A percentile compares a stretch with the other conserved stretches of the same genome.
These are phyloP conservation scores for Teunomyces pallodes DNA, from an alignment of 805 yeast genomes.

Conservation along the genomic window DNA sequence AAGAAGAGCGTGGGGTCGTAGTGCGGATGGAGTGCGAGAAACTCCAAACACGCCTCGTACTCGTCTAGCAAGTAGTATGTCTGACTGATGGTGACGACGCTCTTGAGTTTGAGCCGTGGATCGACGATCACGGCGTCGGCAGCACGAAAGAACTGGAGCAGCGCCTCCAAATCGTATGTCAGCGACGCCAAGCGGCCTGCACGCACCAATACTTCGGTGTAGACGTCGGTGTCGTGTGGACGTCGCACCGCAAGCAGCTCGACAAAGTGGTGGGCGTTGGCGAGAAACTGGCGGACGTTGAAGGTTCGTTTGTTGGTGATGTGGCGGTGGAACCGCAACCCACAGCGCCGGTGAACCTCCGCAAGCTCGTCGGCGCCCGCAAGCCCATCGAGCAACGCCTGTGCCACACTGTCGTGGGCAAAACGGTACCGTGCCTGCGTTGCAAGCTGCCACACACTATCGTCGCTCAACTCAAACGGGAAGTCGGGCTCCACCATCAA, in stretches of 20 bases:
- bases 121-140: constrained; percentile 30
- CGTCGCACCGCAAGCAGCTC: constrained; percentile 32
- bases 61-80: constrained; percentile 25
- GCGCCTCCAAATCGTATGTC: constrained; percentile 39
- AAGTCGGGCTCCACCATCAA: constrained; percentile 23
- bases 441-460: constrained; percentile 33
- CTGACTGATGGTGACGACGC: constrained; percentile 32
- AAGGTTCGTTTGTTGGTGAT: constrained; percentile 1
- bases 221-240: constrained; percentile 34
- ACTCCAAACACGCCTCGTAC: constrained; percentile 32
- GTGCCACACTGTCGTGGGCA: constrained; percentile 40
- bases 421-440: constrained; percentile 36
- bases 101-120: constrained; percentile 18
- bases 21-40: constrained; percentile 20
- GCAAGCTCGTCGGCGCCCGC: neutral
- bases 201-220: constrained; percentile 36
- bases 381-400: constrained; percentile 17
- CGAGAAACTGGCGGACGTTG: constrained; percentile 24
- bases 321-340: neutral
- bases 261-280: constrained; percentile 40
- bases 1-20: constrained; percentile 35
- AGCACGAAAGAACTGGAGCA: constrained; percentile 38
- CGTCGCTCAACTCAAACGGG: constrained; percentile 28
- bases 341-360: neutral
- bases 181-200: constrained; percentile 47